Base-by-base conservation (phyloP, 768 basidiomycete genomes). In the Tulasnella sp. region DNA sequence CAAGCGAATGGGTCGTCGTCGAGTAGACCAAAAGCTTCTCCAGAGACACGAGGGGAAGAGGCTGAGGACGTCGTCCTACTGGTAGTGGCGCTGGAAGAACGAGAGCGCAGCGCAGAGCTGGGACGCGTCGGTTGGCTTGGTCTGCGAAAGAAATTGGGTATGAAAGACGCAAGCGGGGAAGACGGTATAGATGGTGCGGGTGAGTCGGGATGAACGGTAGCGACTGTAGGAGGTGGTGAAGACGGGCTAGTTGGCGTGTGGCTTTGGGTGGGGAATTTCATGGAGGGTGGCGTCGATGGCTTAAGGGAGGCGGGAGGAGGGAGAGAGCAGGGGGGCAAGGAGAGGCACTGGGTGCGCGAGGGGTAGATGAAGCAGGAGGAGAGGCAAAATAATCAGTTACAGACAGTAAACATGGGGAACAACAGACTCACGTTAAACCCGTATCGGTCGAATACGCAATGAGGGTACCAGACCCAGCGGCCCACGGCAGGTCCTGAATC, bases 1-100 rank as follows among this genome's bases (percentile, higher is more conserved):
- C 42, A 55, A n/a, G 53, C 53, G 53, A 55, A 55, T 9, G 53
- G 53, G 23, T 55, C 53, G 14, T 55, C 40, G 31, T 55, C 53
- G 27, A 55, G 40, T 12, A 55, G 42, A 1, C 53, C 53, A 15
- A 43, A 45, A 14, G n/a, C 39, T 34, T 55, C 53, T 5, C 17
- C 37, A 27, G 53, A 53, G 5, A 23, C 19, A 25, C 53, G 19
- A 17, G 23, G 19, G 12, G 27, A 50, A 9, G 49, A 25, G 49
- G 23, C 25, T 31, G 12, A 39, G 37, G 19, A 19, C 37, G 12
- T n/a, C 6, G 48, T 3, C 27, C 19, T 41, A 27, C 39, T 4
- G 29, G 25, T 41, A 29, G 31, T n/a, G 35, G 40, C 27, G n/a
- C 39, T 29, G 27, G 37, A 29, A 23, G 53, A 55, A 39, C 40